phyloP scores from a whole-genome alignment of 768 basidiomycete species.

The Cubamyces sp. region DNA sequence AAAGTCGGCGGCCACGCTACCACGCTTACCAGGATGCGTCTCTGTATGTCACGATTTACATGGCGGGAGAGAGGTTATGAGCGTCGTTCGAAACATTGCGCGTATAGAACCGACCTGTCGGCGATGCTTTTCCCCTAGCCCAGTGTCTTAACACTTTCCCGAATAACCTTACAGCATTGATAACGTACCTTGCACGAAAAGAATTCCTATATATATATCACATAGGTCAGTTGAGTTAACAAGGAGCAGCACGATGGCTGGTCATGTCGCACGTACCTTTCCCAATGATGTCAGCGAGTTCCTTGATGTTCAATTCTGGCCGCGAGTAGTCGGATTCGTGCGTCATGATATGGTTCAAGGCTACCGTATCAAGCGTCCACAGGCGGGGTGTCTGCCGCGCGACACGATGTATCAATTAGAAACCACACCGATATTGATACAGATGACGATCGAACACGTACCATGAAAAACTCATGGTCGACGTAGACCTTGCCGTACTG shows the following conservation, averaged over 20 bases:
- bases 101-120: slow-evolving; percentile 44
- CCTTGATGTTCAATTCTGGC: slow-evolving; percentile 42
- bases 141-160: no score
- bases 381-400: slow-evolving; percentile 6
- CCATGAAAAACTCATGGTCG: slow-evolving; percentile 49
- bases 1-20: no score
- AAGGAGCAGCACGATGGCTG: no score
- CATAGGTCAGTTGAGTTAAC: no score
- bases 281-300: neutral
- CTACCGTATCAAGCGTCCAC: slow-evolving; percentile 53
- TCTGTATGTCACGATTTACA: no score
- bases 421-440: no score
- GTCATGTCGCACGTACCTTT: neutral
- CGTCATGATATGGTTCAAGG: slow-evolving; percentile 64
- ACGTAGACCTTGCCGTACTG: slow-evolving; percentile 51
- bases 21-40: slow-evolving; percentile 35
- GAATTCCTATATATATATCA: neutral
- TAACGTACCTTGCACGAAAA: neutral
- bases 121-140: slow-evolving; percentile 42
- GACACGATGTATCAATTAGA: neutral
- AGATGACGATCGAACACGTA: slow-evolving; percentile 27
- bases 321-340: slow-evolving; percentile 62
- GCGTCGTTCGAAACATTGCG: no score
- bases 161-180: no score
- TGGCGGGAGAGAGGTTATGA: neutral